phyloP scores from a whole-genome alignment of 495 filamentous ascomycete genomes.

The Xylaria acuta region DNA sequence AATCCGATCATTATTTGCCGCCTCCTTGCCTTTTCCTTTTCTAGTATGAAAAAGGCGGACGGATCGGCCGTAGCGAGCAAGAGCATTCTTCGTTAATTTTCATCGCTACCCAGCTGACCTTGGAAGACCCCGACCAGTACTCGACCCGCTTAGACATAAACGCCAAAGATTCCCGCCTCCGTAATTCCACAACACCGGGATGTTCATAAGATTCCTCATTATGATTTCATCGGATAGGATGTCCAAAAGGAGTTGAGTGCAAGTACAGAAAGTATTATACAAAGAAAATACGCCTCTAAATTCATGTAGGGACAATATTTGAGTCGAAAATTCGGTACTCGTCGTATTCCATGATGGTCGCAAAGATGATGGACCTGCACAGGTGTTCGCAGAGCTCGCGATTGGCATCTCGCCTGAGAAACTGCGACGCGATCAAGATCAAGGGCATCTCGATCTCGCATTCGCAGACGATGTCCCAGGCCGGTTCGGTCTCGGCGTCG shows the following conservation, averaged over 20 bases:
- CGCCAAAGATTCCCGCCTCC: not conserved
- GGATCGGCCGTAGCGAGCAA: not conserved
- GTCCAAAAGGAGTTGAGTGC: not conserved
- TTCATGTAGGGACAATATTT: not conserved
- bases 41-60: not conserved
- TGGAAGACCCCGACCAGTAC: not conserved
- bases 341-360: not conserved
- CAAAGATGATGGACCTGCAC: conserved; percentile 13
- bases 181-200: not conserved
- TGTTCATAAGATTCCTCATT: not conserved
- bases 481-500: conserved; percentile 5
- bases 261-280: not conserved
- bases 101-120: not conserved
- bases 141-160: not conserved
- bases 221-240: not conserved
- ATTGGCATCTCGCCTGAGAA: conserved; percentile 18
- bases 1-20: not conserved
- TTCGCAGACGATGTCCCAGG: conserved; percentile 23
- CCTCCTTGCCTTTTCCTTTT: not conserved
- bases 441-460: conserved; percentile 26
- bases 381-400: conserved; percentile 23
- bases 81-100: not conserved
- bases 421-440: conserved; percentile 15
- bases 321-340: conserved; percentile 2
- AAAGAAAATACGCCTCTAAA: not conserved